Evolutionary conservation across 805 yeast species (phyloP).

Genomic region (Jamesozyma lodderae): DNA sequence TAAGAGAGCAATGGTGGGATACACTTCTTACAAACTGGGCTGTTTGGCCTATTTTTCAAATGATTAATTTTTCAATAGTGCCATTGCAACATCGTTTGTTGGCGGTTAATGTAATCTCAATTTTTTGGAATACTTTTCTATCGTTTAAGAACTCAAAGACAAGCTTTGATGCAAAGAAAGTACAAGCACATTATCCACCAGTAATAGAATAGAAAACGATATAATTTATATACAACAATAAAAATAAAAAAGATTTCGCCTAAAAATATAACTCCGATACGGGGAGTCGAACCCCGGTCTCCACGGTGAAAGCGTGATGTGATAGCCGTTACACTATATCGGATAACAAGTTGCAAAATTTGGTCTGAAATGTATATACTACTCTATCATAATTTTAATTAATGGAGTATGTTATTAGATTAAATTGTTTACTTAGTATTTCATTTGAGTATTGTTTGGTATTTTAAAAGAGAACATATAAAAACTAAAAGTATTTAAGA

Average conservation of each 20-base stretch:
- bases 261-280: constrained; percentile 8
- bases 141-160: constrained; percentile 47
- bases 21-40: constrained; percentile 71
- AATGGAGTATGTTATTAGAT: too few relatives aligned
- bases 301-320: constrained; percentile 14
- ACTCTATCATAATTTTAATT: too few relatives aligned
- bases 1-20: constrained; percentile 48
- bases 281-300: constrained; percentile 15
- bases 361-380: too few relatives aligned
- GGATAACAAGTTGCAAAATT: too few relatives aligned
- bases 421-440: too few relatives aligned
- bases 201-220: constrained; percentile 27
- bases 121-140: constrained; percentile 78
- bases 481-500: too few relatives aligned
- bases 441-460: too few relatives aligned
- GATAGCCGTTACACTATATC: constrained; percentile 14
- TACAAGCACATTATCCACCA: constrained; percentile 34
- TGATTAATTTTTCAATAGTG: constrained; percentile 62
- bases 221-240: neutral
- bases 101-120: constrained; percentile 59
- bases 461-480: too few relatives aligned
- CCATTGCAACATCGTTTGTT: constrained; percentile 65
- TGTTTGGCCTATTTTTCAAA: constrained; percentile 87
- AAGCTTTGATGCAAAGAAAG: constrained; percentile 11
- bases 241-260: neutral